These are phyloP conservation scores for Hermanozyma aechmeae DNA, from an alignment of 805 yeast genomes.

Conservation along the genomic window DNA sequence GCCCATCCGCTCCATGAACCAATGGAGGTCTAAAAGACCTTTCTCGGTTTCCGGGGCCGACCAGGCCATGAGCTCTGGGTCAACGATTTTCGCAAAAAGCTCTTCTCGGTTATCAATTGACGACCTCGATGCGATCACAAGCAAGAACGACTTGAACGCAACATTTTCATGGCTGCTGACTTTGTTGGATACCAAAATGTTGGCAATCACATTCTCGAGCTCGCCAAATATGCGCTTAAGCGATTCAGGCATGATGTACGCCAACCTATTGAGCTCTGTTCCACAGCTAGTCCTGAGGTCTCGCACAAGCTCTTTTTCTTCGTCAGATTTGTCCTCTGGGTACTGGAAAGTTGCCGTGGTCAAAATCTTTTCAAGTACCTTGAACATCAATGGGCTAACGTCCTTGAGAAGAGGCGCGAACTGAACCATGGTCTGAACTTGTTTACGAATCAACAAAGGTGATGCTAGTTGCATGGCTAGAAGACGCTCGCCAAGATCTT, in stretches of 20 bases:
- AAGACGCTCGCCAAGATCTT: constrained; percentile 63
- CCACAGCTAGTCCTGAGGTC: constrained; percentile 90
- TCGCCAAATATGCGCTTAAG: constrained; percentile 73
- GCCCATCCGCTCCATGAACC: constrained; percentile 98
- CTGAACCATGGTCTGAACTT: constrained; percentile 87
- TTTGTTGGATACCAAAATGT: constrained; percentile 56
- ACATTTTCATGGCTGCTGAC: constrained; percentile 88
- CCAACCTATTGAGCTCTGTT: constrained; percentile 87
- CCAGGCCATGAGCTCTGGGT: constrained; percentile 91
- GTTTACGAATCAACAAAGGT: constrained; percentile 74
- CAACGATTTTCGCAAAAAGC: constrained; percentile 79
- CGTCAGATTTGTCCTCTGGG: constrained; percentile 59
- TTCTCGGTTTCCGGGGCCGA: constrained; percentile 83
- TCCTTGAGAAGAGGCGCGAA: constrained; percentile 86
- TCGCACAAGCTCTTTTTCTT: constrained; percentile 68
- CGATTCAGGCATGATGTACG: constrained; percentile 90
- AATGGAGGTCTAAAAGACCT: constrained; percentile 80
- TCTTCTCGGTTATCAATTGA: constrained; percentile 65
- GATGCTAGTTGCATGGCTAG: constrained; percentile 68
- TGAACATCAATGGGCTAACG: constrained; percentile 64
- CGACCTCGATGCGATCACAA: constrained; percentile 86
- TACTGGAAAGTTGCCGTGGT: constrained; percentile 77
- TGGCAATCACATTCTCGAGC: constrained; percentile 70
- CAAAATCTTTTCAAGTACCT: constrained; percentile 76
- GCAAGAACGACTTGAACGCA: constrained; percentile 82